Base-by-base conservation (phyloP, 306 rosid genomes). In the Datisca glomerata region DNA sequence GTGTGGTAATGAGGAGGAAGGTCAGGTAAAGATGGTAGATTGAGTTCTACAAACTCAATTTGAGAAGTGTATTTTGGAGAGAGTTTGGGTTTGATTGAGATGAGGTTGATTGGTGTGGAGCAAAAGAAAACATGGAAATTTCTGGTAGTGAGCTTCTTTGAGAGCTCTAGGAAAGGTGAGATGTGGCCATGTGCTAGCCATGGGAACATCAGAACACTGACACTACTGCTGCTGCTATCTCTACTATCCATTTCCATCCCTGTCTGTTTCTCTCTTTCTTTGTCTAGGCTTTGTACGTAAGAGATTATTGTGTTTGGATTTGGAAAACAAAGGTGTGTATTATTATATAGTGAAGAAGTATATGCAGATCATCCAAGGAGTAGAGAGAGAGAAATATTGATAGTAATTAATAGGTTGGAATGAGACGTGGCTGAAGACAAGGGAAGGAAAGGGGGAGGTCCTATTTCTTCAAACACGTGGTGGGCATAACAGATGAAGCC, bases 171-270 rank as follows among this genome's bases (percentile, higher is more conserved):
- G 49, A 31, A 66, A 1, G 72, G 72, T 1, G 66, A 66, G 17
- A 59, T 51, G 47, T 59, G 72, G 28, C 71, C 71, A 3, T 65
- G 65, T 32, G 71, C 71, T 18, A 57, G 16, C 65, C 71, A 65
- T 40, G 65, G 72, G 4, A 53, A 43, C 62, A 59, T 57, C 9
- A 57, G 32, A 19, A 65, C 20, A 2, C 22, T 32, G 35, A 59
- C 22, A 24, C n/a, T 8, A 11, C n/a, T 21, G 24, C 36, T 35
- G 13, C 18, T 36, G 18, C 31, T 51, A 16, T 20, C 36, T 24
- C 9, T 17, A 24, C 19, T 22, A 16, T 1, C 35, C 36, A 18
- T 22, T 43, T 12, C 15, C 10, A 8, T 35, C 37, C 13, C 16
- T 36, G 1, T 45, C 25, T 2, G 2, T 14, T 5, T 13, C 12